Percentiles rank a stretch among this genome's conserved stretches.
Evolutionary conservation across 345 rosid genomes (phyloP).

Genomic region (Lagerstroemia speciosa): DNA sequence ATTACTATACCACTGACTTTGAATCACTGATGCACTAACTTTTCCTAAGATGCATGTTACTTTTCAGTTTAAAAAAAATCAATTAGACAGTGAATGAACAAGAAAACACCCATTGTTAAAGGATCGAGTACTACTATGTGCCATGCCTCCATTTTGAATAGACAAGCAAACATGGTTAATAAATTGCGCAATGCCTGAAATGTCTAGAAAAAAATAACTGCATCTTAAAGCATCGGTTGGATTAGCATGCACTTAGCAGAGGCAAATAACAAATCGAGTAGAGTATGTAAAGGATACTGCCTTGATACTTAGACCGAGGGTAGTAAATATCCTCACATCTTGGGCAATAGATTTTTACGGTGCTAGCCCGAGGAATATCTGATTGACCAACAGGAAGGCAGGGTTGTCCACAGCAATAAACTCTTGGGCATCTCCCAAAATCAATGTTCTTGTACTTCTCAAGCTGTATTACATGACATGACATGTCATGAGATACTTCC

Average conservation of each 20-base stretch:
- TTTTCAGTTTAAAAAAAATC: background rate
- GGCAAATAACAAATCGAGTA: background rate
- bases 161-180: background rate
- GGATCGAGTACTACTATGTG: no score
- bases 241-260: background rate
- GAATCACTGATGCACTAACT: background rate
- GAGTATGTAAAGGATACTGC: constrained; percentile 71
- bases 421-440: constrained; percentile 97
- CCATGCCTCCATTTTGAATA: background rate
- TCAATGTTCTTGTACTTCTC: constrained; percentile 90
- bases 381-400: constrained; percentile 93
- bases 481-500: no score
- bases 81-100: background rate
- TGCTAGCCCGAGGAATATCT: constrained; percentile 79
- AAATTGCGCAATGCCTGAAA: background rate
- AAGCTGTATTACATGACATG: constrained; percentile 32
- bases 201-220: background rate
- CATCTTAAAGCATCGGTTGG: background rate
- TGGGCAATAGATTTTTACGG: constrained; percentile 84
- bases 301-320: constrained; percentile 91
- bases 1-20: background rate
- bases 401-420: constrained; percentile 88
- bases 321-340: constrained; percentile 82
- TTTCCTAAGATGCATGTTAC: background rate
- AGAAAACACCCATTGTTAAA: background rate